Base-by-base conservation (phyloP, 1,284 basidiomycete genomes). In the Sanguinoderma infundibulare region DNA sequence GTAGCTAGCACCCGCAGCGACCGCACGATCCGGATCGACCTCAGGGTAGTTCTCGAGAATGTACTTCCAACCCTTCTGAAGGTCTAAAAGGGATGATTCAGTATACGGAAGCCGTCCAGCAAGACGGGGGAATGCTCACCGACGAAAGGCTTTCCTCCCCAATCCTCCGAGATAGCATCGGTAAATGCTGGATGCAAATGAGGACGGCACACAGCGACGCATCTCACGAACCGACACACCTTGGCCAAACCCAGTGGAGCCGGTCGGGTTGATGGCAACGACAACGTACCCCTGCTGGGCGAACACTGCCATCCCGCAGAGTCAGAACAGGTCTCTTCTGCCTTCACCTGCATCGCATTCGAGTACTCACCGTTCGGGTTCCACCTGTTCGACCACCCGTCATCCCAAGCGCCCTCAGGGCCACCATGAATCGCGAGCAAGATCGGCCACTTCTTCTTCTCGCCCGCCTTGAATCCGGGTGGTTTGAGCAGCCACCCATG, bases 231-330 rank as follows among this genome's bases (percentile, higher is more conserved):
- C 28, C 17, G n/a, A 17, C 72, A 42, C 67, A 89, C 90, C 82
- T 83, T 95, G 94, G 2, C 94, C 94, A 67, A 95, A 96, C 0
- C 91, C 89, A 1, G 94, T 95, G 46, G 90, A 92, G 6, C 94
- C 95, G 1, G 94, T 95, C 2, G 94, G 94, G 72, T 98, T 98
- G 68, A 96, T 90, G 22, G 89, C 83, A 32, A 96, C 81, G 15
- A 87, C 85, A 68, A 96, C 88, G 74, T 96, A 97, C 0, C 95
- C 94, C 71, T 94, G 92, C 69, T 87, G 87, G 8, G 90, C 84
- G 67, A 92, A 93, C 7, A 91, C 89, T 90, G 20, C n/a, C n/a
- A n/a, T 26, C n/a, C 30, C 5, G 5, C 34, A 51, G 28, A 32
- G 32, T 44, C 26, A 50, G 32, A 32, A n/a, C 54, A 6, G 35